Percentiles rank a stretch among this genome's conserved stretches.
phyloP scores from a whole-genome alignment of 2,329 filamentous ascomycete species.

The Chaetomiaceae sp. region DNA sequence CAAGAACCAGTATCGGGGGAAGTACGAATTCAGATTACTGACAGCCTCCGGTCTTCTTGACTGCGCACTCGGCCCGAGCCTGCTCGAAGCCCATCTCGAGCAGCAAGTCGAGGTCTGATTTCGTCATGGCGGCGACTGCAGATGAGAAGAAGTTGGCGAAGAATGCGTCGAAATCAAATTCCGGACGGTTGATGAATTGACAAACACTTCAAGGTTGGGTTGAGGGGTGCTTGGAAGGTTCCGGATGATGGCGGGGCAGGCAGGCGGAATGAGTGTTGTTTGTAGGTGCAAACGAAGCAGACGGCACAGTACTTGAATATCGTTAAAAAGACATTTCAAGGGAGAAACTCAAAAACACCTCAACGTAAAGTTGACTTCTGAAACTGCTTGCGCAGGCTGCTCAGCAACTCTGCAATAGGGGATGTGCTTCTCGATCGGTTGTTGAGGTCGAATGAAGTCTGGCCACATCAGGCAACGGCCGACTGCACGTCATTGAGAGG shows the following conservation, averaged over 20 bases:
- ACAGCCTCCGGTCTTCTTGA: slow-evolving; percentile 79
- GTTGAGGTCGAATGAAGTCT: too few species aligned
- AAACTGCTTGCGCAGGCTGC: too few species aligned
- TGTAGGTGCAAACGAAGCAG: too few species aligned
- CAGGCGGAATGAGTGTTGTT: too few species aligned
- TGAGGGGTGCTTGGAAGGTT: neutral
- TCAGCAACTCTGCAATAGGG: too few species aligned
- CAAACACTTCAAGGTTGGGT: neutral
- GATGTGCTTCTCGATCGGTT: too few species aligned
- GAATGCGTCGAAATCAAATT: neutral
- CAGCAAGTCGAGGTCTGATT: slow-evolving; percentile 57
- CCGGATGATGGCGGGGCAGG: neutral
- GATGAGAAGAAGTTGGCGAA: slow-evolving; percentile 14
- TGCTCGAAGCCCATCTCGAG: slow-evolving; percentile 78
- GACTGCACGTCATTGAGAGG: neutral
- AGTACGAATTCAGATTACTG: slow-evolving; percentile 35
- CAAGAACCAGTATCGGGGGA: neutral
- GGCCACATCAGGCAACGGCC: neutral
- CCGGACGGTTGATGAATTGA: neutral
- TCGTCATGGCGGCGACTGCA: slow-evolving; percentile 42
- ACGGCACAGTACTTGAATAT: too few species aligned
- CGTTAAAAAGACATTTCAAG: too few species aligned
- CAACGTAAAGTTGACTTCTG: too few species aligned
- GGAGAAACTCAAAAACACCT: too few species aligned
- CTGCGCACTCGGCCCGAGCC: slow-evolving; percentile 73